Evolutionary conservation across 73 alveolate species (phyloP).

Genomic region (Uronychia setigera): DNA sequence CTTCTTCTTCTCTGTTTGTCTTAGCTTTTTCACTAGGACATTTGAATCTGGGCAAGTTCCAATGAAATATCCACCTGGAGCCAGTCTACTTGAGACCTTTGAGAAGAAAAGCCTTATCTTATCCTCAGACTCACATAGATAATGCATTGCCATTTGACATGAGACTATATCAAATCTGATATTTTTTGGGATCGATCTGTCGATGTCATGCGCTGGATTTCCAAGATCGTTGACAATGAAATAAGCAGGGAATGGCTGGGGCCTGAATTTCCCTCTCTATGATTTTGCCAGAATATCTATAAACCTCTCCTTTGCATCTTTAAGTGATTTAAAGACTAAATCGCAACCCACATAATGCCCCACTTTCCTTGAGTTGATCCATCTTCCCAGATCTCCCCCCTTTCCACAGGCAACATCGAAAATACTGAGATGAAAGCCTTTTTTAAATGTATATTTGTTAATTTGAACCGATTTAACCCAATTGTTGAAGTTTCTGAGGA

Average conservation of each 20-base stretch:
- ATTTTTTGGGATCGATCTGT: conserved; percentile 67
- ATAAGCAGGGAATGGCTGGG: conserved; percentile 30
- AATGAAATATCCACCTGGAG: conserved; percentile 89
- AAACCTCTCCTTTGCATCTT: conserved; percentile 66
- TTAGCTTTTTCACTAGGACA: conserved; percentile 72
- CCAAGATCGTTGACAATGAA: conserved; percentile 62
- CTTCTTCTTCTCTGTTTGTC: conserved; percentile 54
- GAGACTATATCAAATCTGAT: conserved; percentile 85
- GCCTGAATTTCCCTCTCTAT: conserved; percentile 6
- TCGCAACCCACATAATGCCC: conserved; percentile 91
- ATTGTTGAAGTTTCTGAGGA: conserved; percentile 76
- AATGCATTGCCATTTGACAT: conserved; percentile 91
- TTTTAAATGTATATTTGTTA: conserved; percentile 67
- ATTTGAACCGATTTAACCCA: conserved; percentile 86
- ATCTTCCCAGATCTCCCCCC: conserved; percentile 95
- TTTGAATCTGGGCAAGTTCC: conserved; percentile 91
- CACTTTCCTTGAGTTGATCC: conserved; percentile 62
- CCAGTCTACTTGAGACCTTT: conserved; percentile 78
- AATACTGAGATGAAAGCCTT: conserved; percentile 55
- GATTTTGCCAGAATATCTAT: conserved; percentile 32
- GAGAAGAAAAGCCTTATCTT: conserved; percentile 80
- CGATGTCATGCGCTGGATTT: conserved; percentile 49
- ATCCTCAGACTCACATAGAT: conserved; percentile 84
- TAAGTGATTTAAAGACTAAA: conserved; percentile 62
- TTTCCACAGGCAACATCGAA: conserved; percentile 93